phyloP scores from a whole-genome alignment of 257 asterid species.

The Buddleja alternifolia region DNA sequence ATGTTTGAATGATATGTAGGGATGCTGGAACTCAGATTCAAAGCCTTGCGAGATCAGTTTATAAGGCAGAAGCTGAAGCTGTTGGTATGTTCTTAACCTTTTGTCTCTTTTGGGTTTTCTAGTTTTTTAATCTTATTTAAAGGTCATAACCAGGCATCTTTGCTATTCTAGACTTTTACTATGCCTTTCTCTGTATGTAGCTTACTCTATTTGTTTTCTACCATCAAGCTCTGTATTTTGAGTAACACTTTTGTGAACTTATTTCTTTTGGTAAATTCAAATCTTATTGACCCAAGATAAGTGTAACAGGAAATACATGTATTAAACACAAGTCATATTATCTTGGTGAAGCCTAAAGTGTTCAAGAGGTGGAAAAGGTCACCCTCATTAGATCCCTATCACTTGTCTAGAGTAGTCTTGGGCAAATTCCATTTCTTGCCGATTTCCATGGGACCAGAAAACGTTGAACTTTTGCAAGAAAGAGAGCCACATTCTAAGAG shows the following conservation, averaged over 20 bases:
- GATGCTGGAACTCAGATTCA: conserved; percentile 72
- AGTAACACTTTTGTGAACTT: background rate
- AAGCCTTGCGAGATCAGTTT: conserved; percentile 63
- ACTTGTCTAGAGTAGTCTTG: too few species aligned
- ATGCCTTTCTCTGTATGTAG: background rate
- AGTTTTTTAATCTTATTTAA: conserved; percentile 5
- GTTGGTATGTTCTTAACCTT: conserved; percentile 54
- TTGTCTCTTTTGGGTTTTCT: background rate
- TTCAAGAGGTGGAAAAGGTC: too few species aligned
- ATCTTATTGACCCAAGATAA: background rate
- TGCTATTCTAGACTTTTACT: conserved; percentile 6
- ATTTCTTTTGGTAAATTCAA: background rate
- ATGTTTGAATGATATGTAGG: conserved; percentile 49
- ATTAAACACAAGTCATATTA: too few species aligned
- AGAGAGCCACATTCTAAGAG: too few species aligned
- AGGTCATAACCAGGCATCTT: background rate
- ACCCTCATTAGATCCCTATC: too few species aligned
- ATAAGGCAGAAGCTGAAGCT: conserved; percentile 81
- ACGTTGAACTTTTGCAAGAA: background rate
- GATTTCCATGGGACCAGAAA: background rate
- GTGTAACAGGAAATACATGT: background rate
- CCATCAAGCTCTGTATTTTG: background rate
- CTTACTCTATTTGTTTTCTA: background rate
- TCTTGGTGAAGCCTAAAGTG: too few species aligned
- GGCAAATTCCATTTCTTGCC: background rate